Evolutionary conservation across 1,139 yeast species (phyloP).

Genomic region (Zygosaccharomyces pseudobailii): DNA sequence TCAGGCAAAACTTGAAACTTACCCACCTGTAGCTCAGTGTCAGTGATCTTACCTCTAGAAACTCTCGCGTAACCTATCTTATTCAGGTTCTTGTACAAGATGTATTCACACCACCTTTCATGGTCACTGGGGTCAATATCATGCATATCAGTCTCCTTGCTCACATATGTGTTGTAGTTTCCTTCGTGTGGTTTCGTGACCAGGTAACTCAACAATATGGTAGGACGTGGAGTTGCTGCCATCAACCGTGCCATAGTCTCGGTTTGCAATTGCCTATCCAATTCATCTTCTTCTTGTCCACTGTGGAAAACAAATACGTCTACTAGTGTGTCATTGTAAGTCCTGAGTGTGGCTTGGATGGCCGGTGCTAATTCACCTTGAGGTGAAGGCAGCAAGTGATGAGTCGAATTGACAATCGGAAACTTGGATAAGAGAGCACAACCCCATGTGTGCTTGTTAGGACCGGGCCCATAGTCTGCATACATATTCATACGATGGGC

Average conservation of each 20-base stretch:
- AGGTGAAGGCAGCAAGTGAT: slow-evolving; percentile 89
- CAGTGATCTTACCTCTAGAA: slow-evolving; percentile 89
- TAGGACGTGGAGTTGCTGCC: slow-evolving; percentile 73
- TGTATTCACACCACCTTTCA: slow-evolving; percentile 99
- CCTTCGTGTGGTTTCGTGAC: slow-evolving; percentile 86
- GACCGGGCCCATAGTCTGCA: slow-evolving; percentile 96
- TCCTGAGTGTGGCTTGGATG: slow-evolving; percentile 89
- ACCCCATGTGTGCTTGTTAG: slow-evolving; percentile 98
- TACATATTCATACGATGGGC: slow-evolving; percentile 95
- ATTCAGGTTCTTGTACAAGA: slow-evolving; percentile 77
- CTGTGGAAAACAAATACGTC: slow-evolving; percentile 96
- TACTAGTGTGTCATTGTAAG: slow-evolving; percentile 69
- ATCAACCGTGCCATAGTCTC: slow-evolving; percentile 70
- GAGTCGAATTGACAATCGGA: slow-evolving; percentile 86
- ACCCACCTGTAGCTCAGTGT: slow-evolving; percentile 93
- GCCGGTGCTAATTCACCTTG: slow-evolving; percentile 98
- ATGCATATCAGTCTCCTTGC: slow-evolving; percentile 77
- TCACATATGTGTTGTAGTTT: slow-evolving; percentile 86
- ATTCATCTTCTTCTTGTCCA: slow-evolving; percentile 96
- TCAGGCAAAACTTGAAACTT: slow-evolving; percentile 66
- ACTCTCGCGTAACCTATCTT: slow-evolving; percentile 93
- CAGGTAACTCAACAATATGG: slow-evolving; percentile 78
- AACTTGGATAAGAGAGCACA: slow-evolving; percentile 86
- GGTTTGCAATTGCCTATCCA: slow-evolving; percentile 86
- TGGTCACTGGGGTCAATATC: slow-evolving; percentile 92